A percentile compares a stretch with the other conserved stretches of the same genome.
Conservation (phyloP, 176 grass and related monocot species). For the Elymus sibiricus region DNA sequence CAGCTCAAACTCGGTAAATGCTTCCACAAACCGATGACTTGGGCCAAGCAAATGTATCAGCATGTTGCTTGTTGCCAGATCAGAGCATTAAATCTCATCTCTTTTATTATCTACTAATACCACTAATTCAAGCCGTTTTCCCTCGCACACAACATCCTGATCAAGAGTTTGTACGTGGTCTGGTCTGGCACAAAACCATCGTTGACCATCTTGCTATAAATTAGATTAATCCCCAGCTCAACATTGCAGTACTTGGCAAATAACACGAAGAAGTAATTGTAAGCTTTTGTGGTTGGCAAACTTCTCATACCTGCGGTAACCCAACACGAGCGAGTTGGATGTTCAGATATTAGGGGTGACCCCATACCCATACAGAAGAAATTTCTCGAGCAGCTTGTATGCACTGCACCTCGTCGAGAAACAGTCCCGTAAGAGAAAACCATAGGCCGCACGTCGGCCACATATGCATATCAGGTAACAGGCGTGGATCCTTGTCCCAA, state of each 20-base stretch:
- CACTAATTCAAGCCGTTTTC: slow-evolving; percentile 47
- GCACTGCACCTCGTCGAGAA: too few species aligned
- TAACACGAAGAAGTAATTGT: slow-evolving; percentile 75
- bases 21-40: slow-evolving; percentile 46
- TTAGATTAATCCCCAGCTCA: slow-evolving; percentile 78
- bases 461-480: too few species aligned
- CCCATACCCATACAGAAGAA: slow-evolving; percentile 17
- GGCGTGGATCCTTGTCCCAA: too few species aligned
- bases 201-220: too few species aligned
- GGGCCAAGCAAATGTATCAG: slow-evolving; percentile 72
- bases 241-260: slow-evolving; percentile 58
- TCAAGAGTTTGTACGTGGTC: slow-evolving; percentile 52
- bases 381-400: background rate
- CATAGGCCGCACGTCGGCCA: too few species aligned
- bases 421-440: too few species aligned
- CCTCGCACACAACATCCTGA: slow-evolving; percentile 70
- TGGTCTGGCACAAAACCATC: slow-evolving; percentile 47
- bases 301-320: slow-evolving; percentile 62
- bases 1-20: too few species aligned
- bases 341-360: slow-evolving; percentile 63
- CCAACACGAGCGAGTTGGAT: slow-evolving; percentile 73
- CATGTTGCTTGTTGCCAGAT: slow-evolving; percentile 68
- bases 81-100: slow-evolving; percentile 52
- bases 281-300: slow-evolving; percentile 54
- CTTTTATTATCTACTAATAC: slow-evolving; percentile 60